Conservation (phyloP, 2,329 filamentous ascomycete species). For the Magnaporthiopsis rhizophila region DNA sequence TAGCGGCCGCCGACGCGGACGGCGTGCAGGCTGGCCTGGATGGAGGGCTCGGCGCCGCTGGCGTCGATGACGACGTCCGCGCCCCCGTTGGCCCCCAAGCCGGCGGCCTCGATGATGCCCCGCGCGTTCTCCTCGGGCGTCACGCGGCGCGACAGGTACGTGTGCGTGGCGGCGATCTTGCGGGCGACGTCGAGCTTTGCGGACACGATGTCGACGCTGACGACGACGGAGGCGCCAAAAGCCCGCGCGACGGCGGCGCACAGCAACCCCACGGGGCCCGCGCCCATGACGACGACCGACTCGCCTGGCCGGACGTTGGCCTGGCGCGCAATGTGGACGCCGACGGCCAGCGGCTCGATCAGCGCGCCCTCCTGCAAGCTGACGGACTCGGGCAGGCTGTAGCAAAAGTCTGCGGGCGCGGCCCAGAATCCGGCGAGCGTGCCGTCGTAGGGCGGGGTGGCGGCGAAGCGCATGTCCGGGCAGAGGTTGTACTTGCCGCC, state of each 20-base stretch:
- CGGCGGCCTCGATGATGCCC: constrained; percentile 55
- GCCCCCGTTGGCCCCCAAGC: constrained; percentile 45
- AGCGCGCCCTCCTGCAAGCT: constrained; percentile 46
- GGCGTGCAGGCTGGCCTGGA: constrained; percentile 65
- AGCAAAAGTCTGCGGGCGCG: constrained; percentile 23
- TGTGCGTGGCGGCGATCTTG: constrained; percentile 63
- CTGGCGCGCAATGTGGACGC: constrained; percentile 39
- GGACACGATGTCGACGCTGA: constrained; percentile 82
- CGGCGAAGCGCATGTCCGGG: constrained; percentile 24
- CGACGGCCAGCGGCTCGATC: constrained; percentile 51
- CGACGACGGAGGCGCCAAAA: constrained; percentile 59
- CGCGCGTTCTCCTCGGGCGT: constrained; percentile 66
- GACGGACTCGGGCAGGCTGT: constrained; percentile 36
- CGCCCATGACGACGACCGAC: constrained; percentile 19
- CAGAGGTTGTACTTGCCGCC: constrained; percentile 36
- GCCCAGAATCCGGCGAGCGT: constrained; percentile 24
- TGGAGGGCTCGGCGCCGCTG: constrained; percentile 68
- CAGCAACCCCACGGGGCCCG: constrained; percentile 49
- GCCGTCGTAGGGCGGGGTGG: constrained; percentile 24
- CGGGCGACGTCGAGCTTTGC: constrained; percentile 71
- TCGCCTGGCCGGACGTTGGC: background rate
- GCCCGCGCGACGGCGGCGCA: constrained; percentile 71
- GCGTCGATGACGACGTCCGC: constrained; percentile 77
- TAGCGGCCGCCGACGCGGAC: constrained; percentile 67
- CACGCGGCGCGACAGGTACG: constrained; percentile 55